Percentiles rank a stretch among this genome's conserved stretches.
These are phyloP conservation scores for Malus asiatica DNA, from an alignment of 306 rosid genomes.

Conservation along the genomic window DNA sequence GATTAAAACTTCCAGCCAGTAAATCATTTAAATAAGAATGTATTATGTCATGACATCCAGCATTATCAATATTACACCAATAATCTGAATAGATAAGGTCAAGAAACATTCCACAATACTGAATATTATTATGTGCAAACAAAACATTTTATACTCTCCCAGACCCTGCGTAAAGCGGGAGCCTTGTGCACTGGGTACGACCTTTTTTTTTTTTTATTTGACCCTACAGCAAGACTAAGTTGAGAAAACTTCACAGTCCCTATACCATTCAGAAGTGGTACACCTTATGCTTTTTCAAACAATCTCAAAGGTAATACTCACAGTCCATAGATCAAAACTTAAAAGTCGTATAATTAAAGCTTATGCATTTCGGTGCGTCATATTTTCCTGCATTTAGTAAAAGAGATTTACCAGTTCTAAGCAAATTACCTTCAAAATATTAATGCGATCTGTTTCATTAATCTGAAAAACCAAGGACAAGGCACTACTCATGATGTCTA, in stretches of 20 bases:
- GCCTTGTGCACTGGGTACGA: too few relatives aligned
- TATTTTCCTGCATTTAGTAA: background rate
- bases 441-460: conserved; percentile 83
- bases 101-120: background rate
- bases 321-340: background rate
- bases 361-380: background rate
- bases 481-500: conserved; percentile 90
- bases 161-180: too few relatives aligned
- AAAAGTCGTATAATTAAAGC: background rate
- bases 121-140: background rate
- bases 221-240: background rate
- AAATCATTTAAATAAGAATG: background rate
- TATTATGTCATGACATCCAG: background rate
- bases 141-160: background rate
- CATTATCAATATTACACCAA: background rate
- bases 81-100: background rate
- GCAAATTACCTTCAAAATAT: conserved; percentile 79
- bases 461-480: conserved; percentile 74
- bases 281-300: background rate
- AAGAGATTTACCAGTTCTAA: conserved; percentile 19
- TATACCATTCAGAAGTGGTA: background rate
- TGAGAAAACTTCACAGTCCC: background rate
- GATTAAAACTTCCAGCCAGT: background rate
- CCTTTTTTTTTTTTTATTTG: background rate
- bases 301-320: background rate